Evolutionary conservation across 2,329 filamentous ascomycete species (phyloP), one percentile per base, ranked within the genome.

Genomic region (Monosporascus sp.): DNA sequence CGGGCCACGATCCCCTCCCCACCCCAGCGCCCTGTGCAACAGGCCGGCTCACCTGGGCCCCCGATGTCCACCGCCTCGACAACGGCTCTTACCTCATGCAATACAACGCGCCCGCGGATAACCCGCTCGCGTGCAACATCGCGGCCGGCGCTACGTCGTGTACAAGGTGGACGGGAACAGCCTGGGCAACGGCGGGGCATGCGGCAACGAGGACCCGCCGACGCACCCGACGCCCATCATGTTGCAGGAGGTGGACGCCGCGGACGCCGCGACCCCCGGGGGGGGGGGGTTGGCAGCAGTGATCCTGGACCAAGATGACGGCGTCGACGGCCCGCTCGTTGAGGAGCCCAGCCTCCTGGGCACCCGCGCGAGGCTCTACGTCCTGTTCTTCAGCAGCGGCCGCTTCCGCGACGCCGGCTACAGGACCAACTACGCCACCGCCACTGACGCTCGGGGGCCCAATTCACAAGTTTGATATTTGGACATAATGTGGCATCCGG

Each of bases 101-200:
- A 71, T 86, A 82, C 66, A 75, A 77, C 3, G 82, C 76, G 22
- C 74, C 82, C 7, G 66, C 72, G 7, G 61, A 69, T 3, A 61
- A 68, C 8, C 78, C 82, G 0, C 71, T 85, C 36, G 76, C 76
- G 19, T 87, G 84, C 59, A 76, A 77, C 1, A 61, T 76, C 1
- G 77, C 44, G 80, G 79, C 31, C 74, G 66, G 34, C 75, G 77
- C 6, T 88, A 85, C 63, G 74, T 88, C 5, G 69, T 81, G 9
- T 88, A 85, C 72, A 88, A 88, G 66, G 72, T 87, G 26, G 85
- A 88, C 66, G 84, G 84, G 38, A 87, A 87, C 67, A 74, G 73
- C 53, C 67, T 79, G 37, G 71, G 71, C 4, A 52, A 66, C 43
- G 71, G 71, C n/a, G 71, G 73, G 50, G 74, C 76, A 55, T 79